These are phyloP conservation scores for Microcera coccophila DNA, from an alignment of 2,329 filamentous ascomycete genomes.

Conservation along the genomic window DNA sequence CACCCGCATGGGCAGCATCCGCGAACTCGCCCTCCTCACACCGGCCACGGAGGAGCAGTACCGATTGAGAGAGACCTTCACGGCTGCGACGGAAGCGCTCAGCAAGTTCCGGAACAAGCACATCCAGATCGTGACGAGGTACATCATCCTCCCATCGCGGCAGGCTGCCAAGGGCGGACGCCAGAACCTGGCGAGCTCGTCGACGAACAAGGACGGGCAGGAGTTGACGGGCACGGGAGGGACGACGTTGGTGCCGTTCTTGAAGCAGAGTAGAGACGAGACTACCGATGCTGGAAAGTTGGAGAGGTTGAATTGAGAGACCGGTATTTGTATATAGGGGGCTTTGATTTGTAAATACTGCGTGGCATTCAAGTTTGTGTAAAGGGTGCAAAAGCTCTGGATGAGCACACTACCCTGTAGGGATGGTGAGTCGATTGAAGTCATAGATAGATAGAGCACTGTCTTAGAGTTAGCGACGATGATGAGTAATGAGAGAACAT, in stretches of 20 bases:
- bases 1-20: slow-evolving; percentile 67
- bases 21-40: slow-evolving; percentile 57
- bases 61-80: slow-evolving; percentile 51
- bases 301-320: slow-evolving; percentile 10
- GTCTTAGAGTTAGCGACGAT: too few relatives aligned
- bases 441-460: too few relatives aligned
- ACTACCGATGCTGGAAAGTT: slow-evolving; percentile 48
- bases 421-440: too few relatives aligned
- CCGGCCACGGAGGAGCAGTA: slow-evolving; percentile 51
- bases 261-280: slow-evolving; percentile 86
- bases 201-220: slow-evolving; percentile 32
- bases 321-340: background rate
- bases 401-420: too few relatives aligned
- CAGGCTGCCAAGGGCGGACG: slow-evolving; percentile 26
- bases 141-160: slow-evolving; percentile 77
- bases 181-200: slow-evolving; percentile 46
- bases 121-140: slow-evolving; percentile 83
- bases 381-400: too few relatives aligned
- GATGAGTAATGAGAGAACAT: too few relatives aligned
- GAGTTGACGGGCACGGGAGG: slow-evolving; percentile 80
- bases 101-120: slow-evolving; percentile 77
- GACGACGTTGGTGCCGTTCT: slow-evolving; percentile 80
- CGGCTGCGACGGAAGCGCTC: slow-evolving; percentile 70
- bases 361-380: too few relatives aligned
- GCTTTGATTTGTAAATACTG: too few relatives aligned